phyloP scores from a whole-genome alignment of 495 filamentous ascomycete genomes.

The Penicillium salamii region DNA sequence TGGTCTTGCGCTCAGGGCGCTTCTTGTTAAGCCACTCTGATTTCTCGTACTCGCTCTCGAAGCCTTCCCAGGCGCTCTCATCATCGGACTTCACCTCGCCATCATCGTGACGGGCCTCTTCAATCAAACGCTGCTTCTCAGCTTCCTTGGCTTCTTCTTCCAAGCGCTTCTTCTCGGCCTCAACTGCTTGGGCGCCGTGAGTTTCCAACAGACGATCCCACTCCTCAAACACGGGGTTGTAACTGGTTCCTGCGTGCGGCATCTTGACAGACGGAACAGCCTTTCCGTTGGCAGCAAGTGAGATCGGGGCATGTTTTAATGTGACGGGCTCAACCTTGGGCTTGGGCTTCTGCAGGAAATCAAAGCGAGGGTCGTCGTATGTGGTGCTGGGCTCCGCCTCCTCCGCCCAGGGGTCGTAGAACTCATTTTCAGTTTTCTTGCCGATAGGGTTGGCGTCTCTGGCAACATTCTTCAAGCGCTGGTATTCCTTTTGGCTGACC shows the following conservation, averaged over 20 bases:
- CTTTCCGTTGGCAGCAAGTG: slow-evolving; percentile 75
- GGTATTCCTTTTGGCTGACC: slow-evolving; percentile 76
- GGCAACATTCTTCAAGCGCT: slow-evolving; percentile 71
- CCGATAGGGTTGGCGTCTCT: slow-evolving; percentile 62
- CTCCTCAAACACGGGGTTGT: slow-evolving; percentile 84
- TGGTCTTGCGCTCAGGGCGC: slow-evolving; percentile 77
- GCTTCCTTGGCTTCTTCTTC: slow-evolving; percentile 62
- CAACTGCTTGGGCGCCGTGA: slow-evolving; percentile 75
- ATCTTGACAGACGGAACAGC: slow-evolving; percentile 70
- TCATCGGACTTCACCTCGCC: slow-evolving; percentile 73
- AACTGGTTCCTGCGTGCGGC: slow-evolving; percentile 79
- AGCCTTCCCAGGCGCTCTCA: slow-evolving; percentile 84
- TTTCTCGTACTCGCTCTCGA: slow-evolving; percentile 68
- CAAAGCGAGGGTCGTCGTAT: slow-evolving; percentile 49
- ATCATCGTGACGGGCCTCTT: slow-evolving; percentile 63
- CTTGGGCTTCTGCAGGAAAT: slow-evolving; percentile 62
- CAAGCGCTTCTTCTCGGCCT: slow-evolving; percentile 74
- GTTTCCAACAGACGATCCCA: slow-evolving; percentile 72
- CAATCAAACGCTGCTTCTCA: slow-evolving; percentile 46
- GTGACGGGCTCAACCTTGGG: slow-evolving; percentile 71
- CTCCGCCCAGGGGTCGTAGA: slow-evolving; percentile 77
- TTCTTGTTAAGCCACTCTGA: slow-evolving; percentile 64
- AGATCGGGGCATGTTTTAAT: slow-evolving; percentile 70
- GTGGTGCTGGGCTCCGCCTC: slow-evolving; percentile 36
- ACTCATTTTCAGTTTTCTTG: slow-evolving; percentile 49